These are phyloP conservation scores for Podospora pseudoanserina DNA, from an alignment of 495 filamentous ascomycete genomes.

Conservation along the genomic window DNA sequence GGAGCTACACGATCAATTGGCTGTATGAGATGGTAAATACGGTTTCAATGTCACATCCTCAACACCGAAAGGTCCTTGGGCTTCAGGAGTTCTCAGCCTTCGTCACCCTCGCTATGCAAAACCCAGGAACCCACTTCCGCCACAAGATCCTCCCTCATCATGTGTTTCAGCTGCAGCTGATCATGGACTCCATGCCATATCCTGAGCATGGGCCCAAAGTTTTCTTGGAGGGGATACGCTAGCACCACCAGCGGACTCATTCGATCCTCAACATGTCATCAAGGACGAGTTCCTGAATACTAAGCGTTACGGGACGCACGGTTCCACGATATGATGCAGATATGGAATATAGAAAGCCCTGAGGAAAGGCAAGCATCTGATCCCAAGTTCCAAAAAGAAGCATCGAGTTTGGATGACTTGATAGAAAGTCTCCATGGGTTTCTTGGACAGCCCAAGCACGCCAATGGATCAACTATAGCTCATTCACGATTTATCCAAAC, in stretches of 20 bases:
- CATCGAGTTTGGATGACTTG: background rate
- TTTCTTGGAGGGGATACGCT: conserved; percentile 32
- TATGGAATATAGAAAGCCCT: background rate
- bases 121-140: conserved; percentile 36
- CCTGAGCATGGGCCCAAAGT: conserved; percentile 40
- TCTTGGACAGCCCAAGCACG: conserved; percentile 27
- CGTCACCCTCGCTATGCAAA: conserved; percentile 44
- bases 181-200: conserved; percentile 43
- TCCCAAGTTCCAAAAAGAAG: background rate
- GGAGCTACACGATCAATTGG: conserved; percentile 49
- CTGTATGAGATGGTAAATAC: conserved; percentile 49
- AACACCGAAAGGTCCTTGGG: conserved; percentile 39
- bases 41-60: conserved; percentile 35
- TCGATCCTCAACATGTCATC: conserved; percentile 42
- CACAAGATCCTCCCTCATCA: conserved; percentile 42
- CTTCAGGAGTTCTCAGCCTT: conserved; percentile 39
- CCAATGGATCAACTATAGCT: conserved; percentile 28
- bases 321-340: background rate
- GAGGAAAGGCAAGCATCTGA: background rate
- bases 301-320: background rate
- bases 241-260: conserved; percentile 27
- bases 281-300: conserved; percentile 39
- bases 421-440: conserved; percentile 26
- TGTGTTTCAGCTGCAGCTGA: conserved; percentile 48
- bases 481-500: conserved; percentile 43